Conservation (phyloP, 257 asterid species). For the Solanum medicagineum region DNA sequence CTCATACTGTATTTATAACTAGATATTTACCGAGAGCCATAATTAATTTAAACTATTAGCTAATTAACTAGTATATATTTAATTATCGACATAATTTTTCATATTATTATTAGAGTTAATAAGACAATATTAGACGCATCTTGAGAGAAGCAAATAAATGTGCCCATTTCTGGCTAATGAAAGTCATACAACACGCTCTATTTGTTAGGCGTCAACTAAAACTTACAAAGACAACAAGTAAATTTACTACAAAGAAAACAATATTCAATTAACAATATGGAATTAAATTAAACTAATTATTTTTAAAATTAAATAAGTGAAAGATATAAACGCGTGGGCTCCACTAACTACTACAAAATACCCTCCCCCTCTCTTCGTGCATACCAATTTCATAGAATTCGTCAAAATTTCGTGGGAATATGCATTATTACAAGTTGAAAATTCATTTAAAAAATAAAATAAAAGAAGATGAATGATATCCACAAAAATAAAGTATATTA, state of each 20-base stretch:
- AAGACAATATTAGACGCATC: not conserved
- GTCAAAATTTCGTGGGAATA: not conserved
- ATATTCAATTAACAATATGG: not conserved
- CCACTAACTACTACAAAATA: not conserved
- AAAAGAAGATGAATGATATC: not conserved
- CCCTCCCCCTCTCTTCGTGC: not conserved
- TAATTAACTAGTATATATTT: too few relatives aligned
- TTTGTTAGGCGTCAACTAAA: not conserved
- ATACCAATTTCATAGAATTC: not conserved
- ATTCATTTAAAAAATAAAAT: not conserved
- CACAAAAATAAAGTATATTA: not conserved
- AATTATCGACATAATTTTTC: too few relatives aligned
- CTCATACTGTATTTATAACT: too few relatives aligned
- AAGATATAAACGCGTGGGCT: not conserved
- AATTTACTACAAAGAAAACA: not conserved
- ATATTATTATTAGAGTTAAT: too few relatives aligned
- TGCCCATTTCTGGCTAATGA: not conserved
- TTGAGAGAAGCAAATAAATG: not conserved
- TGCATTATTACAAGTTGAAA: not conserved
- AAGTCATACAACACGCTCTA: not conserved
- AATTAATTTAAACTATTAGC: too few relatives aligned
- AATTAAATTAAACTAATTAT: not conserved
- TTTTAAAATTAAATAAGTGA: not conserved
- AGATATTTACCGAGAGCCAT: too few relatives aligned
- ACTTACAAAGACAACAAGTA: not conserved